Conservation (phyloP, 305 asterid species). For the Petunia hybrid region DNA sequence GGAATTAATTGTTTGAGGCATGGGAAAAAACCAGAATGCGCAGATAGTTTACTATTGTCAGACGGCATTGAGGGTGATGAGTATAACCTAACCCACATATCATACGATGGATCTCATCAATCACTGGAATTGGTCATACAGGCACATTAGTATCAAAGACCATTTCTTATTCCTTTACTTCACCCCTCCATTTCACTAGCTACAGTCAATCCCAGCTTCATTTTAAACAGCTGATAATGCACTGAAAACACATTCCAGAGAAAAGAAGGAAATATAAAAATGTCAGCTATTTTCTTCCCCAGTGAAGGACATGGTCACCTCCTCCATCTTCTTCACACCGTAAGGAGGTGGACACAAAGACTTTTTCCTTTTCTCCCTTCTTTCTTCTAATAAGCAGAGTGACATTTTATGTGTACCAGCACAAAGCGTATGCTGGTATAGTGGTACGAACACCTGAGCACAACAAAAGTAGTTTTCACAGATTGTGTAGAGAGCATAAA, state of each 20-base stretch:
- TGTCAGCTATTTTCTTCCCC: slow-evolving; percentile 14
- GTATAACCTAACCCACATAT: neutral
- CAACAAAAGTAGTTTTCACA: no score
- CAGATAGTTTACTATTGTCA: neutral
- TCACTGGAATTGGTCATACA: slow-evolving; percentile 19
- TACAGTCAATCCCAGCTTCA: slow-evolving; percentile 6
- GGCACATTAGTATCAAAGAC: neutral
- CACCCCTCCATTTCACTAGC: slow-evolving; percentile 13
- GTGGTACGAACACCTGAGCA: no score
- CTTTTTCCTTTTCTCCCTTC: neutral
- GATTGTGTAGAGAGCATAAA: no score
- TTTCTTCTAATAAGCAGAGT: no score
- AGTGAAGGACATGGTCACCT: slow-evolving; percentile 14
- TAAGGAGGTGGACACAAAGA: slow-evolving; percentile 22
- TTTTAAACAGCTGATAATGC: slow-evolving; percentile 7
- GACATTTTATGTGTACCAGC: no score
- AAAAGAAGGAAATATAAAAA: slow-evolving; percentile 16
- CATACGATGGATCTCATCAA: slow-evolving; percentile 21
- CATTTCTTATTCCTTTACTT: slow-evolving; percentile 23
- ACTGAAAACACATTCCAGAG: slow-evolving; percentile 25
- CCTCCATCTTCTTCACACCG: neutral
- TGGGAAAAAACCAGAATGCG: neutral
- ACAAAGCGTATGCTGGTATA: no score
- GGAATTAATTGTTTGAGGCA: slow-evolving; percentile 29
- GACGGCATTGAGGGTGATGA: neutral